Evolutionary conservation across 345 rosid genomes (phyloP).

Genomic region (Cardamine chenopodiifolia): DNA sequence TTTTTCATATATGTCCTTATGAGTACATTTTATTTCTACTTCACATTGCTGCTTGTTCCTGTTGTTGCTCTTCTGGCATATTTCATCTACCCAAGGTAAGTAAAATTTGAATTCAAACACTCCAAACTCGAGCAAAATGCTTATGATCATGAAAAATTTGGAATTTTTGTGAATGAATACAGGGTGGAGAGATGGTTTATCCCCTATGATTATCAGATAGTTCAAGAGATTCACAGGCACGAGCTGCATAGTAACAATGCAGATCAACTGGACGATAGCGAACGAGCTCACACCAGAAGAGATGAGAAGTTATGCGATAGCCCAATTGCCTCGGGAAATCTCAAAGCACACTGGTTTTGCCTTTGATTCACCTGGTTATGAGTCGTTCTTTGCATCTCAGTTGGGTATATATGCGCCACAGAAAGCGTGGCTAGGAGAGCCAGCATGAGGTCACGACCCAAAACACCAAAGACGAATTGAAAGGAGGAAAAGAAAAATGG

Average conservation of each 20-base stretch:
- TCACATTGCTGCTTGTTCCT: slow-evolving; percentile 77
- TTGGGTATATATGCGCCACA: slow-evolving; percentile 79
- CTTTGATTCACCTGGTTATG: slow-evolving; percentile 94
- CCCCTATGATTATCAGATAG: slow-evolving; percentile 88
- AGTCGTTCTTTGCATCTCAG: slow-evolving; percentile 91
- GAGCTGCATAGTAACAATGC: slow-evolving; percentile 52
- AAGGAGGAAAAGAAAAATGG: background rate
- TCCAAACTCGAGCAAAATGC: background rate
- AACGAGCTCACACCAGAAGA: slow-evolving; percentile 70
- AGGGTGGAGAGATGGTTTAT: slow-evolving; percentile 89
- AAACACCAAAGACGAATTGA: slow-evolving; percentile 49
- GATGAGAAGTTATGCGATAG: slow-evolving; percentile 74
- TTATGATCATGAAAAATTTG: background rate
- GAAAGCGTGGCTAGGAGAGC: slow-evolving; percentile 92
- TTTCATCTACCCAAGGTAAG: slow-evolving; percentile 85
- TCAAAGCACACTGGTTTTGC: slow-evolving; percentile 93
- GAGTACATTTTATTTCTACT: slow-evolving; percentile 90
- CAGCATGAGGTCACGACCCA: slow-evolving; percentile 66
- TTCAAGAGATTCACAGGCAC: slow-evolving; percentile 84
- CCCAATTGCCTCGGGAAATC: slow-evolving; percentile 82
- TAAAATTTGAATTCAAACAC: background rate
- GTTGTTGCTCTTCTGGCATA: slow-evolving; percentile 80
- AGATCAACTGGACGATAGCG: slow-evolving; percentile 53
- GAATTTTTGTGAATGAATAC: slow-evolving; percentile 29
- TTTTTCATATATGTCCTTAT: slow-evolving; percentile 82